Conservation (phyloP, 1,139 yeast genomes). For the Kodamaea alishanica region DNA sequence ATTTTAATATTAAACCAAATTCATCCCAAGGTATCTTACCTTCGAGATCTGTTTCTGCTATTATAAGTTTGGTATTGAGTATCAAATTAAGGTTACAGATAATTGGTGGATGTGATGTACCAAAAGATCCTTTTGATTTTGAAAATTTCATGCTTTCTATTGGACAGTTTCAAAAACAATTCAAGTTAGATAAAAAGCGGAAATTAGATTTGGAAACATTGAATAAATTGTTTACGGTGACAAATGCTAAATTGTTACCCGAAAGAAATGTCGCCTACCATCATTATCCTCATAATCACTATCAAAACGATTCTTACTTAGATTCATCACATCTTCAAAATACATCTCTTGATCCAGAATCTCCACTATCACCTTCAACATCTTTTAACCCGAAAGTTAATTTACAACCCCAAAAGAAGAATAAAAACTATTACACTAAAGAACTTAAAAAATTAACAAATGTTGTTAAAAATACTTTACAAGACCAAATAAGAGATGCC, state of each 20-base stretch:
- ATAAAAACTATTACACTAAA: constrained; percentile 34
- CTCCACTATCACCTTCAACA: constrained; percentile 4
- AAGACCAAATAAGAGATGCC: constrained; percentile 47
- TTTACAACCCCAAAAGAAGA: constrained; percentile 18
- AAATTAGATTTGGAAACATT: constrained; percentile 63
- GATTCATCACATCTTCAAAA: constrained; percentile 1
- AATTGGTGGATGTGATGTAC: constrained; percentile 71
- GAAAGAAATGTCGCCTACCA: constrained; percentile 17
- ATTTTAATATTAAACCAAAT: constrained; percentile 48
- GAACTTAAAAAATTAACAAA: constrained; percentile 62
- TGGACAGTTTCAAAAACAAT: constrained; percentile 71
- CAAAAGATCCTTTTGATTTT: constrained; percentile 84
- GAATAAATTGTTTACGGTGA: constrained; percentile 54
- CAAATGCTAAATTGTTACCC: constrained; percentile 46
- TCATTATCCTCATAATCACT: background rate
- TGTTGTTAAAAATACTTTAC: constrained; percentile 71
- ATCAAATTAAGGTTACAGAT: constrained; percentile 61
- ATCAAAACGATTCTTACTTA: background rate
- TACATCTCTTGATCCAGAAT: constrained; percentile 2
- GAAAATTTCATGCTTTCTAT: constrained; percentile 58
- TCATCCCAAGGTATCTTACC: constrained; percentile 53
- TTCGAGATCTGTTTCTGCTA: constrained; percentile 60
- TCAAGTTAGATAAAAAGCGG: constrained; percentile 53
- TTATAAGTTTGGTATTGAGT: constrained; percentile 38
- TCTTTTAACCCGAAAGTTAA: constrained; percentile 5